Evolutionary conservation across 306 rosid genomes (phyloP).

Genomic region (Castanea sativa): DNA sequence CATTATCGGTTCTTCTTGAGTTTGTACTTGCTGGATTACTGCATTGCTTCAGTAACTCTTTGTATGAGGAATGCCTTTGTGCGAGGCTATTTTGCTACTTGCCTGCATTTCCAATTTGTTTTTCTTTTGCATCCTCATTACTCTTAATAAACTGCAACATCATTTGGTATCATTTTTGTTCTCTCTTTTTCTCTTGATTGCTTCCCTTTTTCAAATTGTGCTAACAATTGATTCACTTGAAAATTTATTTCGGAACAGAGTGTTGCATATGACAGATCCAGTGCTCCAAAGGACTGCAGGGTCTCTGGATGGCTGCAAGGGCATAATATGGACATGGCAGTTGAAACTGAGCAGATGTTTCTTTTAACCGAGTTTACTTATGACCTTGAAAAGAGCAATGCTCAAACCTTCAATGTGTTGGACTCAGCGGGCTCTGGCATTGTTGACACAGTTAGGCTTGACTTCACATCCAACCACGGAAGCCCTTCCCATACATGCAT

Average conservation of each 20-base stretch:
- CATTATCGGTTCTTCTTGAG: neutral
- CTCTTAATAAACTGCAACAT: neutral
- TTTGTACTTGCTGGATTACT: neutral
- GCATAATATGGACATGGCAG: constrained; percentile 22
- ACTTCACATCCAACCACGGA: constrained; percentile 85
- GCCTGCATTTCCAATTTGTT: neutral
- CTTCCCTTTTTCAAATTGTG: neutral
- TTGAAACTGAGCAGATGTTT: constrained; percentile 45
- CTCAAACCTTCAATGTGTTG: constrained; percentile 70
- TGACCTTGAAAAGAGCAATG: constrained; percentile 92
- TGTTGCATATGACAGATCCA: constrained; percentile 83
- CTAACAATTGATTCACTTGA: constrained; percentile 3
- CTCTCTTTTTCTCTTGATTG: neutral
- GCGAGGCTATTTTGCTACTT: neutral
- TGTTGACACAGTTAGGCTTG: constrained; percentile 72
- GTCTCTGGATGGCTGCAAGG: constrained; percentile 86
- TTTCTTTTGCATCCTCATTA: neutral
- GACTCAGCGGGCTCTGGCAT: constrained; percentile 38
- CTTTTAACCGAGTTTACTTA: constrained; percentile 62
- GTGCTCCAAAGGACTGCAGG: constrained; percentile 90
- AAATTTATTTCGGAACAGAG: constrained; percentile 45
- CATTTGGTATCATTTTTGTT: neutral
- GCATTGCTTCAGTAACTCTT: neutral
- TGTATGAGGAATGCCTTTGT: too few species aligned
- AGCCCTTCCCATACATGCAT: constrained; percentile 89